Conservation (phyloP, 2,329 filamentous ascomycete species). For the Conoideocrella luteorostrata region DNA sequence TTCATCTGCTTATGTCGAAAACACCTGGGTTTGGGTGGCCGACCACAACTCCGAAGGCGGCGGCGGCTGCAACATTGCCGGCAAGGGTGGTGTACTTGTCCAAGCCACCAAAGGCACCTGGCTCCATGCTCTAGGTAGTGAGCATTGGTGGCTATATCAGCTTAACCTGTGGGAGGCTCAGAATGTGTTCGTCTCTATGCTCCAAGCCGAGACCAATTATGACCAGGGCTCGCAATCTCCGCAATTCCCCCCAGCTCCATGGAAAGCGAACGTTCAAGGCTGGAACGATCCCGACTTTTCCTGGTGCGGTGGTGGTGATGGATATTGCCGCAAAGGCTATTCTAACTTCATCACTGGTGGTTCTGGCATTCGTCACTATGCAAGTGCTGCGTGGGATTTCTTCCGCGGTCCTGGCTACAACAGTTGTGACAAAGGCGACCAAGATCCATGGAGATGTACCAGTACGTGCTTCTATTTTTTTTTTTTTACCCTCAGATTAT, state of each 20-base stretch:
- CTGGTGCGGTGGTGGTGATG: slow-evolving; percentile 30
- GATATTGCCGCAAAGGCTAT: slow-evolving; percentile 34
- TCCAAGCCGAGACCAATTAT: slow-evolving; percentile 48
- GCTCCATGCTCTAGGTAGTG: slow-evolving; percentile 39
- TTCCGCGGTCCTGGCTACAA: slow-evolving; percentile 33
- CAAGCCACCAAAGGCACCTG: slow-evolving; percentile 44
- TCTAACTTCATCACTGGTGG: slow-evolving; percentile 36
- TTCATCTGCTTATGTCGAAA: slow-evolving; percentile 16
- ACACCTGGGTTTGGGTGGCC: slow-evolving; percentile 31
- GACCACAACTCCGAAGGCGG: slow-evolving; percentile 43
- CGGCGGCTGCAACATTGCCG: slow-evolving; percentile 38
- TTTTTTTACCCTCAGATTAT: too few species aligned
- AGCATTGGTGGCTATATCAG: slow-evolving; percentile 54
- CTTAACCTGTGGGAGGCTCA: slow-evolving; percentile 43
- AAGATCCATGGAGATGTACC: neutral
- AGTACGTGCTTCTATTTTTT: too few species aligned
- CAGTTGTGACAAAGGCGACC: slow-evolving; percentile 17
- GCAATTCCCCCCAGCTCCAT: slow-evolving; percentile 30
- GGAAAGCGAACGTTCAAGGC: slow-evolving; percentile 26
- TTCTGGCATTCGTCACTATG: slow-evolving; percentile 33
- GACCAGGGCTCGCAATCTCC: slow-evolving; percentile 24
- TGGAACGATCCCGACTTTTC: slow-evolving; percentile 38
- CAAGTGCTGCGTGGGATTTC: slow-evolving; percentile 36
- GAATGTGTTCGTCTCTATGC: slow-evolving; percentile 44
- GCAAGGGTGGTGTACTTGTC: slow-evolving; percentile 41